Evolutionary conservation across 164 flowering plant species (phyloP).

Genomic region (Berberis vulgaris): DNA sequence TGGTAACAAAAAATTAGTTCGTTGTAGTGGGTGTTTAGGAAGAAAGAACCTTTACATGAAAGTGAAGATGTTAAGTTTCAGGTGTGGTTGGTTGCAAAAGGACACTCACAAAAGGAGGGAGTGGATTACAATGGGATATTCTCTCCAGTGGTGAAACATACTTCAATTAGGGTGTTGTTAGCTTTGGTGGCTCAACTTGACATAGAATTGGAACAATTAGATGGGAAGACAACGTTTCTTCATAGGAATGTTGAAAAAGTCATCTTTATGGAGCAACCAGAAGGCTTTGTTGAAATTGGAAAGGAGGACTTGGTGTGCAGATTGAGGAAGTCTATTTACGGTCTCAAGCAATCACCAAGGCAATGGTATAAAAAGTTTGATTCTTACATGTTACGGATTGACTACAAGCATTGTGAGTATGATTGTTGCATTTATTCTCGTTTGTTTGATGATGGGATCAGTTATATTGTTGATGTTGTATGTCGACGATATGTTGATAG

Average conservation of each 20-base stretch:
- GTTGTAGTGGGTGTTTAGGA: not conserved
- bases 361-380: not conserved
- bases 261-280: not conserved
- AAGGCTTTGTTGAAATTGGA: not conserved
- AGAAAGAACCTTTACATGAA: not conserved
- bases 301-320: not conserved
- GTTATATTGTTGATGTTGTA: too few relatives aligned
- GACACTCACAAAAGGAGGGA: not conserved
- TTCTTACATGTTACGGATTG: not conserved
- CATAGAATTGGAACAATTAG: not conserved
- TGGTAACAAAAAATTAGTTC: not conserved
- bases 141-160: not conserved
- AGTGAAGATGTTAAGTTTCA: not conserved
- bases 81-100: not conserved
- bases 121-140: conserved; percentile 1
- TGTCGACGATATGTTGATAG: too few relatives aligned
- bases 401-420: not conserved
- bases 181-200: not conserved
- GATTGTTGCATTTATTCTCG: too few relatives aligned
- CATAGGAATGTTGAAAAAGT: not conserved
- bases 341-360: not conserved
- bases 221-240: not conserved
- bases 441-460: too few relatives aligned
- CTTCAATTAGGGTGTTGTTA: conserved; percentile 1
- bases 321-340: not conserved